Evolutionary conservation across 2,329 filamentous ascomycete genomes (phyloP).

Genomic region (Xylariaceae sp.): DNA sequence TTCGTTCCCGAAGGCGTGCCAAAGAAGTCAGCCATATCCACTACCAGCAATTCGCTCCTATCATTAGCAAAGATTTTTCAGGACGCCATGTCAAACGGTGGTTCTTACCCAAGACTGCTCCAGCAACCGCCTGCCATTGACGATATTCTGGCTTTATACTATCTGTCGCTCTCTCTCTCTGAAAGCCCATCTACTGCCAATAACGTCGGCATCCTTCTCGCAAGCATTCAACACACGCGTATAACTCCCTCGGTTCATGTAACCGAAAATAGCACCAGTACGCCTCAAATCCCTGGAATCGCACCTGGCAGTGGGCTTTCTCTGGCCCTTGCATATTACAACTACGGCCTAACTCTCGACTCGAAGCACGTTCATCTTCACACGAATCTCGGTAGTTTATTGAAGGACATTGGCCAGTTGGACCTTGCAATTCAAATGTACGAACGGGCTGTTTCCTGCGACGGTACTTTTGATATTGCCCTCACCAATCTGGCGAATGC

Average conservation of each 20-base stretch:
- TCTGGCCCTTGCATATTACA: conserved; percentile 87
- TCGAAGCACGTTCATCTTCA: conserved; percentile 89
- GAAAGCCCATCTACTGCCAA: conserved; percentile 97
- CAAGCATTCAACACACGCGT: conserved; percentile 73
- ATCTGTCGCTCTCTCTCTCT: conserved; percentile 87
- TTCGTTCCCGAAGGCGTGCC: conserved; percentile 65
- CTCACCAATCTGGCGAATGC: conserved; percentile 95
- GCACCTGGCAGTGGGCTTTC: conserved; percentile 79
- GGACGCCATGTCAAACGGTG: conserved; percentile 80
- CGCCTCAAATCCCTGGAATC: conserved; percentile 66
- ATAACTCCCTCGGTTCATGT: conserved; percentile 32
- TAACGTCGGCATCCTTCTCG: conserved; percentile 95
- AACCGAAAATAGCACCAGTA: conserved; percentile 26
- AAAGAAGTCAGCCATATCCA: conserved; percentile 76
- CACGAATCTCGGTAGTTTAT: conserved; percentile 87
- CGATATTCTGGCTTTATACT: conserved; percentile 92
- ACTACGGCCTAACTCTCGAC: conserved; percentile 85
- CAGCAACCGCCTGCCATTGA: conserved; percentile 70
- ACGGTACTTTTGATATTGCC: conserved; percentile 93
- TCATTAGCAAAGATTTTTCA: conserved; percentile 97
- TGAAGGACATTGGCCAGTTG: conserved; percentile 94
- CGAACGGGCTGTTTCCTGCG: conserved; percentile 85
- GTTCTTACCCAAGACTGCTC: conserved; percentile 47
- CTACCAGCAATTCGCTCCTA: conserved; percentile 89
- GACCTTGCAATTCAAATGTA: conserved; percentile 95